These are phyloP conservation scores for Pseudopyricularia cyperi DNA, from an alignment of 2,329 filamentous ascomycete genomes.

Conservation along the genomic window DNA sequence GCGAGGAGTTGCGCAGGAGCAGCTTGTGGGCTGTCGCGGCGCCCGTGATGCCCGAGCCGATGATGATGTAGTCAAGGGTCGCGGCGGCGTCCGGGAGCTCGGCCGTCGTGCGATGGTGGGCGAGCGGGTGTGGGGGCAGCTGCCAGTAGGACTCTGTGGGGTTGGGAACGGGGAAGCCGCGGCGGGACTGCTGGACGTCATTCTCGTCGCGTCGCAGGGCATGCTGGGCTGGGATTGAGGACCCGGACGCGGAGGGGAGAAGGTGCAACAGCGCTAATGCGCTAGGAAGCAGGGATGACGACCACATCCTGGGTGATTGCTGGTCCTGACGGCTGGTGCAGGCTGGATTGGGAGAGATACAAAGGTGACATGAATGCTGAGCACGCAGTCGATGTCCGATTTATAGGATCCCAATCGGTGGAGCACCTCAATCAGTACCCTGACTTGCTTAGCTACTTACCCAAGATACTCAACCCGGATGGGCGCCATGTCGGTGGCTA, in stretches of 20 bases:
- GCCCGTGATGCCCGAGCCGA: conserved; percentile 23
- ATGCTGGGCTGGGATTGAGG: background rate
- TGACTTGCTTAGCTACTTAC: too few relatives aligned
- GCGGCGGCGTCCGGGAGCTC: conserved; percentile 5
- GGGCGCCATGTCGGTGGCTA: background rate
- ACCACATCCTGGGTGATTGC: background rate
- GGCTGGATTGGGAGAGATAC: background rate
- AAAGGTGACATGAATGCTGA: background rate
- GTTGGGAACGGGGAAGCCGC: conserved; percentile 14
- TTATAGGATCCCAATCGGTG: background rate
- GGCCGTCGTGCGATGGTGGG: conserved; percentile 6
- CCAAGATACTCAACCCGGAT: too few relatives aligned
- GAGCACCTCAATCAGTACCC: too few relatives aligned
- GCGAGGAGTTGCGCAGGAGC: conserved; percentile 7
- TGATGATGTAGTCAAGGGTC: conserved; percentile 17
- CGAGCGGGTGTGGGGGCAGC: conserved; percentile 10
- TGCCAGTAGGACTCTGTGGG: conserved; percentile 20
- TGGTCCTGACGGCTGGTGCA: background rate
- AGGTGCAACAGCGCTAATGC: background rate
- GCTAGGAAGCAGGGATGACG: background rate
- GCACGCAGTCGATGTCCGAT: background rate
- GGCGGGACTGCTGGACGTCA: background rate
- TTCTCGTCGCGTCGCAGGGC: background rate
- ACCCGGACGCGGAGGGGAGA: background rate
- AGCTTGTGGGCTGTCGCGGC: conserved; percentile 17